Evolutionary conservation across 2,329 filamentous ascomycete genomes (phyloP).

Genomic region (Calonectria crousiana): DNA sequence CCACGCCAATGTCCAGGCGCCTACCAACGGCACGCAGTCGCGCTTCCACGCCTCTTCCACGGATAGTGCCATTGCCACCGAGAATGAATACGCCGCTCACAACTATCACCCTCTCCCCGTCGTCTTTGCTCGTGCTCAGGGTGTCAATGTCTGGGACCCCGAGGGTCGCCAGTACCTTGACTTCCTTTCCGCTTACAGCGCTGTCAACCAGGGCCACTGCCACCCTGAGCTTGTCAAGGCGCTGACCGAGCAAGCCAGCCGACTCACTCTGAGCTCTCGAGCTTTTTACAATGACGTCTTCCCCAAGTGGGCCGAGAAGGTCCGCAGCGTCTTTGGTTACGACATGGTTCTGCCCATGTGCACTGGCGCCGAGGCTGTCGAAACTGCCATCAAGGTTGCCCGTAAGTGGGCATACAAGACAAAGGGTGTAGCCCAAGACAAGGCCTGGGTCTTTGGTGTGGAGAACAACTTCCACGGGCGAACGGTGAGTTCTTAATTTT

Average conservation of each 20-base stretch:
- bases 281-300: constrained; percentile 99
- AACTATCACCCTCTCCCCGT: constrained; percentile 98
- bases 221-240: constrained; percentile 96
- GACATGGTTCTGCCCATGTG: constrained; percentile 99
- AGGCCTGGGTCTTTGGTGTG: constrained; percentile 70
- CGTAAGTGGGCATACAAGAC: constrained; percentile 37
- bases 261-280: constrained; percentile 90
- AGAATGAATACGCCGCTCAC: constrained; percentile 91
- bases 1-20: constrained; percentile 62
- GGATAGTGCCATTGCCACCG: constrained; percentile 80
- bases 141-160: constrained; percentile 94
- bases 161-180: constrained; percentile 96
- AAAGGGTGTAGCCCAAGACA: constrained; percentile 30
- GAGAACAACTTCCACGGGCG: constrained; percentile 96
- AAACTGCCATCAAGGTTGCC: constrained; percentile 36
- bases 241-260: constrained; percentile 87
- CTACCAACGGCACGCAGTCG: constrained; percentile 46
- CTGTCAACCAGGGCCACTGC: constrained; percentile 98
- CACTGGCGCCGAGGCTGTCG: constrained; percentile 84
- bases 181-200: constrained; percentile 97
- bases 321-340: constrained; percentile 89
- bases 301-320: constrained; percentile 93
- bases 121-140: constrained; percentile 88
- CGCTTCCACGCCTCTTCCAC: constrained; percentile 83
- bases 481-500: constrained; percentile 72